Percentiles rank a stretch among this genome's conserved stretches.
These are phyloP conservation scores for Lomentospora prolificans DNA, from an alignment of 2,329 filamentous ascomycete species.

Conservation along the genomic window DNA sequence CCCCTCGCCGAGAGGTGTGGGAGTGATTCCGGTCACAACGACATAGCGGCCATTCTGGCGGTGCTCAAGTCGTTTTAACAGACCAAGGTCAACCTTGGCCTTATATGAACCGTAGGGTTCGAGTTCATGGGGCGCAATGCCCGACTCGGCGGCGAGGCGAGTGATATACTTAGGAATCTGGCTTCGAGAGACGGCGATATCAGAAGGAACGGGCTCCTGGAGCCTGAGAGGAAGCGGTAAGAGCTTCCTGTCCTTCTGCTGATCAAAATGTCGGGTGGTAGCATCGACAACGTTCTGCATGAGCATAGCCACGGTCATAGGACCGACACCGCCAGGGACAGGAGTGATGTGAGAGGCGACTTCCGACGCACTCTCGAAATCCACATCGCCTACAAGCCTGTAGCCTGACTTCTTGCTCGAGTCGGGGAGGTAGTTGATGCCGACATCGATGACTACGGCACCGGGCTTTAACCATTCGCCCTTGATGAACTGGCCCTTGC, in stretches of 20 bases:
- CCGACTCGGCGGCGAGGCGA: constrained; percentile 72
- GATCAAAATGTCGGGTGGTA: constrained; percentile 70
- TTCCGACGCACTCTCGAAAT: constrained; percentile 73
- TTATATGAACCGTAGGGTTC: constrained; percentile 95
- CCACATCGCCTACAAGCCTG: constrained; percentile 88
- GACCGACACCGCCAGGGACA: constrained; percentile 91
- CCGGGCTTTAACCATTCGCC: constrained; percentile 94
- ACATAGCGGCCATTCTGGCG: constrained; percentile 85
- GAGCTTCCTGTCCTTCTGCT: constrained; percentile 70
- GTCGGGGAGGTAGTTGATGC: constrained; percentile 91
- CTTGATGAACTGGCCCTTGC: constrained; percentile 77
- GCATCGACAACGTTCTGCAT: constrained; percentile 90
- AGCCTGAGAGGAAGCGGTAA: constrained; percentile 77
- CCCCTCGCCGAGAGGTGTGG: constrained; percentile 90
- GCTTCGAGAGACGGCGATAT: constrained; percentile 82
- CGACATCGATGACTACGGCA: constrained; percentile 93
- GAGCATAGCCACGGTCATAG: constrained; percentile 98
- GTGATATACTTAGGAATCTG: constrained; percentile 92
- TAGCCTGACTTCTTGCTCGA: constrained; percentile 84
- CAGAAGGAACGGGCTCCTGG: constrained; percentile 76
- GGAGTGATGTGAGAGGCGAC: constrained; percentile 92
- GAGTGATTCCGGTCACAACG: constrained; percentile 90
- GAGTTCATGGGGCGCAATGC: constrained; percentile 78
- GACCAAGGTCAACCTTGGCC: constrained; percentile 79
- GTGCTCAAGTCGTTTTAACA: constrained; percentile 77